phyloP scores from a whole-genome alignment of 2,329 filamentous ascomycete species.

The Colletotrichum liriopes region DNA sequence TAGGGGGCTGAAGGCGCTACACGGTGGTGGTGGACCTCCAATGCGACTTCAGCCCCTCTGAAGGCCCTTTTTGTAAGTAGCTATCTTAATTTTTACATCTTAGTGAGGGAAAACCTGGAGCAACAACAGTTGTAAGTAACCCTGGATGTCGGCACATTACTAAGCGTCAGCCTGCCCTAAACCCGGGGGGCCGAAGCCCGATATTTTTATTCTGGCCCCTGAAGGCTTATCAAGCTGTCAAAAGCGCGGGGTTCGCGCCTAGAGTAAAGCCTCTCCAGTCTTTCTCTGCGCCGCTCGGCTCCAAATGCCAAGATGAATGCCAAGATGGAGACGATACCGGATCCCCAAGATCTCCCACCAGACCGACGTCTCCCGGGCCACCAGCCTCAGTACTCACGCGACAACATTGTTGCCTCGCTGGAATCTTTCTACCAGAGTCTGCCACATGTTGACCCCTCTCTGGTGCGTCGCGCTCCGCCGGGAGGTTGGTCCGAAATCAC shows the following conservation, averaged over 20 bases:
- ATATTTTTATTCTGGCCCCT: neutral
- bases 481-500: constrained; percentile 24
- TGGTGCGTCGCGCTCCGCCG: constrained; percentile 8
- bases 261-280: neutral
- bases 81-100: too few relatives aligned
- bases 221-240: neutral
- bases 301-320: constrained; percentile 14
- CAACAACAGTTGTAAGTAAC: neutral
- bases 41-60: too few relatives aligned
- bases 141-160: too few relatives aligned
- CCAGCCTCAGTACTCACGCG: constrained; percentile 17
- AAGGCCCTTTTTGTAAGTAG: too few relatives aligned
- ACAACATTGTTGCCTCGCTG: constrained; percentile 1
- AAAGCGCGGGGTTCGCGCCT: neutral
- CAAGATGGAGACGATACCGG: constrained; percentile 15
- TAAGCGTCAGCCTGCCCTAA: neutral
- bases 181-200: neutral
- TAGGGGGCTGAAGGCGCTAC: too few relatives aligned
- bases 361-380: constrained; percentile 15
- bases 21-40: too few relatives aligned
- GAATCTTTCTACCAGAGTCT: constrained; percentile 10
- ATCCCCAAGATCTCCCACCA: neutral
- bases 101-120: neutral
- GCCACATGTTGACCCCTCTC: constrained; percentile 19
- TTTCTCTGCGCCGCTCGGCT: neutral